Base-by-base conservation (phyloP, 805 yeast species). In the Brettanomyces anomalus region DNA sequence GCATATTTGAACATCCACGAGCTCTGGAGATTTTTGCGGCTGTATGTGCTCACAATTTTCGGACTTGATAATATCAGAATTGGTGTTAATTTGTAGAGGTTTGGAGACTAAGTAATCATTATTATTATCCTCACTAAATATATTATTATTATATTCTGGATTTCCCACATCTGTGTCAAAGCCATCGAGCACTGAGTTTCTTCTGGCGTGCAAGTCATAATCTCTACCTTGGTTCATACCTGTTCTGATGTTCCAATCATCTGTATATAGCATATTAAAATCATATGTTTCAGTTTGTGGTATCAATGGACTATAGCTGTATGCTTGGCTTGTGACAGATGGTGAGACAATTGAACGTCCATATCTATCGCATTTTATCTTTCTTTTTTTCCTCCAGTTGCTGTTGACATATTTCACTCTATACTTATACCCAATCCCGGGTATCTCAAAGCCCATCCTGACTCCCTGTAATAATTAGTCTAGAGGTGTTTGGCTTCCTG, bases 381-480 rank as follows among this genome's bases (percentile, higher is more conserved):
- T 36, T 21, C 39, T 13, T 8, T 20, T 19, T 15, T 36, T 36
- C 14, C 18, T 16, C 30, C 31, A 36, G 31, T 36, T 36, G 14
- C 18, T 10, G 15, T n/a, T 19, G 2, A 24, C 31, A 16, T 19
- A 33, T 15, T n/a, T 17, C 15, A 10, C 35, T 11, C 8, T 13
- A 16, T 38, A 30, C 7, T 13, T 15, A 13, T 26, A 24, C 13
- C n/a, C 21, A 5, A 38, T 38, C 10, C 41, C 41, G 16, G 41
- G 41, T n/a, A 38, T 14, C 17, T 18, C 35, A 16, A 38, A 38
- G 18, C 41, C 41, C 41, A 38, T 38, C 10, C 28, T 24, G 6
- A 24, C 10, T 24, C 10, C 28, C 10, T n/a, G n/a, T n/a, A n/a
- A n/a, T n/a, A n/a, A n/a, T n/a, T n/a, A n/a, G n/a, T n/a, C n/a